These are phyloP conservation scores for Adansonia madagascariensis DNA, from an alignment of 441 rosid genomes.

Conservation along the genomic window DNA sequence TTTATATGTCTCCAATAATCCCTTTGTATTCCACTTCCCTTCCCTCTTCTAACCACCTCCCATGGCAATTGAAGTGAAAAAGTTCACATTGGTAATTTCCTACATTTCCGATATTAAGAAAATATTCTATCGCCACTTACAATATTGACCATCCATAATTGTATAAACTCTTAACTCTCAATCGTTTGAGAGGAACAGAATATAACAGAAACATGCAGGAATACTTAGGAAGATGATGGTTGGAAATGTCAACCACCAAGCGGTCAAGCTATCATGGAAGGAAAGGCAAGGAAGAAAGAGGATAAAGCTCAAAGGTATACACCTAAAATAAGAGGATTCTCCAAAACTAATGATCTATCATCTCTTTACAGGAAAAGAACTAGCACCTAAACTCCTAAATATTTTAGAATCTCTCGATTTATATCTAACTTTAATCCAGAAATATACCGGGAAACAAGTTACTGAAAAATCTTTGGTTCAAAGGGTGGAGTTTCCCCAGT, in stretches of 20 bases:
- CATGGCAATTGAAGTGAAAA: neutral
- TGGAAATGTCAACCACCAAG: neutral
- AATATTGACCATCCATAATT: neutral
- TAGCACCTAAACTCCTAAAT: neutral
- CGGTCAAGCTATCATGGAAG: neutral
- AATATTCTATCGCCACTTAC: neutral
- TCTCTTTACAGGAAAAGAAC: no score
- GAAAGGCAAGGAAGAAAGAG: neutral
- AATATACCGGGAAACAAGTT: neutral
- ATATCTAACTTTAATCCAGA: neutral
- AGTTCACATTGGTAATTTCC: neutral
- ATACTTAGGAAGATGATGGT: neutral
- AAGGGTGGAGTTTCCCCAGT: neutral
- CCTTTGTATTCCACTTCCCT: conserved; percentile 4
- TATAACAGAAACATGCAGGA: neutral
- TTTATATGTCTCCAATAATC: neutral
- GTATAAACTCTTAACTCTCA: neutral
- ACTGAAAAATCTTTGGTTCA: neutral
- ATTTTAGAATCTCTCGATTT: neutral
- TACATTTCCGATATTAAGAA: neutral
- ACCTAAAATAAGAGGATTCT: no score
- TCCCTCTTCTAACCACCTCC: neutral
- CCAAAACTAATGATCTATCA: no score
- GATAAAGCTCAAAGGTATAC: no score
- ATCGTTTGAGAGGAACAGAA: neutral